Conservation (phyloP, 2,329 filamentous ascomycete genomes). For the Trichoderma koningii region DNA sequence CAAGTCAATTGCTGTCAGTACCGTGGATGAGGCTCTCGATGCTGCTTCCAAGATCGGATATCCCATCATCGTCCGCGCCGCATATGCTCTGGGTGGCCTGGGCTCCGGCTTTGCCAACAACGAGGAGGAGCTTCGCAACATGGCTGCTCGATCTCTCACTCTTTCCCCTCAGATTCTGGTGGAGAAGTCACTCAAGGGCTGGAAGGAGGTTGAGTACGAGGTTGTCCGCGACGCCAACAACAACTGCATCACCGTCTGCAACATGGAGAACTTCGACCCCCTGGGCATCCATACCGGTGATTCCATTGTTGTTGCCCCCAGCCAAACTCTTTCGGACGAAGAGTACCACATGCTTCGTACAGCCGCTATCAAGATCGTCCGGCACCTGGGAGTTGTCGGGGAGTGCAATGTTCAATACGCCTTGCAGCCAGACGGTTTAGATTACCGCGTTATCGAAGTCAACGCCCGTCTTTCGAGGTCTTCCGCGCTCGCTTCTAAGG, state of each 20-base stretch:
- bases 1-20: slow-evolving; percentile 89
- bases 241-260: slow-evolving; percentile 99
- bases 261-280: slow-evolving; percentile 82
- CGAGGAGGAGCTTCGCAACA: slow-evolving; percentile 87
- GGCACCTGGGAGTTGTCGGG: slow-evolving; percentile 93
- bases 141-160: slow-evolving; percentile 89
- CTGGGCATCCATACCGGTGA: slow-evolving; percentile 97
- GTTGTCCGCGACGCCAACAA: slow-evolving; percentile 95
- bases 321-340: slow-evolving; percentile 95
- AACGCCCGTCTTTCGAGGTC: slow-evolving; percentile 98
- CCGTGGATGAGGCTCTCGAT: slow-evolving; percentile 86
- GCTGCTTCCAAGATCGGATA: slow-evolving; percentile 88
- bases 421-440: slow-evolving; percentile 91
- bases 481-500: slow-evolving; percentile 95
- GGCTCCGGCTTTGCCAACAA: slow-evolving; percentile 96
- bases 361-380: slow-evolving; percentile 96
- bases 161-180: slow-evolving; percentile 95
- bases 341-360: slow-evolving; percentile 99
- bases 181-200: slow-evolving; percentile 98
- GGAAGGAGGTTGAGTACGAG: slow-evolving; percentile 99
- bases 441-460: slow-evolving; percentile 98
- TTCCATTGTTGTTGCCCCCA: slow-evolving; percentile 96
- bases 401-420: slow-evolving; percentile 99
- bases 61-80: slow-evolving; percentile 96
- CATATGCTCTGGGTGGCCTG: slow-evolving; percentile 92